A percentile compares a stretch with the other conserved stretches of the same genome.
These are phyloP conservation scores for Rosa lucieae DNA, from an alignment of 306 rosid species.

Conservation along the genomic window DNA sequence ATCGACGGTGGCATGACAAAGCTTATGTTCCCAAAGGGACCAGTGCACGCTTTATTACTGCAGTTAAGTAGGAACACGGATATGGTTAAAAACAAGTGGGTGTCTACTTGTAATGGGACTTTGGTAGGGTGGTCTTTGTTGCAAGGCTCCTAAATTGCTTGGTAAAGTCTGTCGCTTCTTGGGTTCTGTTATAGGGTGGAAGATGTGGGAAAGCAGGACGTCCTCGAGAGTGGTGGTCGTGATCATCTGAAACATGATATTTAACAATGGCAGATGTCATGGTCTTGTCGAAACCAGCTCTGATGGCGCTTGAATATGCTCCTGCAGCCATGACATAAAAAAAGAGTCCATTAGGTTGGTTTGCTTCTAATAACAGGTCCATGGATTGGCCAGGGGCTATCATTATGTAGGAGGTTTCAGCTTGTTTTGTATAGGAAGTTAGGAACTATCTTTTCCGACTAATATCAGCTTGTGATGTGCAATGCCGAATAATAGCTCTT, in stretches of 20 bases:
- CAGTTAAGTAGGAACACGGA: constrained; percentile 48
- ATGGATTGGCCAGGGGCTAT: constrained; percentile 63
- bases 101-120: constrained; percentile 36
- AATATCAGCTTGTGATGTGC: constrained; percentile 48
- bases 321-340: constrained; percentile 63
- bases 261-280: constrained; percentile 46
- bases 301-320: constrained; percentile 29
- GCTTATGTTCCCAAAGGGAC: constrained; percentile 39
- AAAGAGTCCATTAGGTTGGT: constrained; percentile 30
- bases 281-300: constrained; percentile 34
- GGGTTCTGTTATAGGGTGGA: constrained; percentile 43
- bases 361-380: constrained; percentile 44
- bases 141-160: constrained; percentile 41
- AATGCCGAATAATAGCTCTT: constrained; percentile 46
- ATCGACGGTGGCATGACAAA: constrained; percentile 22
- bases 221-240: background rate
- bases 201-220: constrained; percentile 36
- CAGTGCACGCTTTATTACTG: constrained; percentile 22
- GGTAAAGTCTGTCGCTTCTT: constrained; percentile 34
- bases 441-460: constrained; percentile 52
- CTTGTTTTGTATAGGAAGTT: constrained; percentile 52
- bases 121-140: constrained; percentile 35
- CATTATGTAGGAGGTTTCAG: constrained; percentile 41
- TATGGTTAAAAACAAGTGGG: constrained; percentile 30
- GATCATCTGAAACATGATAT: constrained; percentile 14